Evolutionary conservation across 345 rosid genomes (phyloP).

Genomic region (Xanthoceras sorbifolium): DNA sequence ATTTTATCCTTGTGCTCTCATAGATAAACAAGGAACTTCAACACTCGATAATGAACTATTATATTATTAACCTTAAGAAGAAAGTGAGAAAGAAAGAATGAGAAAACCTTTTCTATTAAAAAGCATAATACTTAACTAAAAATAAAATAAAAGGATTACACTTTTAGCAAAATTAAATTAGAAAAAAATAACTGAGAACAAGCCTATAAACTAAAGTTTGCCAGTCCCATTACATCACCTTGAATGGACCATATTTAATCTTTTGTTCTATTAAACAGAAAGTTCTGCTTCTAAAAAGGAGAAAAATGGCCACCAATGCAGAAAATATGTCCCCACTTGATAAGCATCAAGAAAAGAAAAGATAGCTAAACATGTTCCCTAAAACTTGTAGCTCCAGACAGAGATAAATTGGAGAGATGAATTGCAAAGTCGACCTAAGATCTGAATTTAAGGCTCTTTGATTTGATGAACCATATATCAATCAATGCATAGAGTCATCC

Average conservation of each 20-base stretch:
- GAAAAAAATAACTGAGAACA: too few relatives aligned
- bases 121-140: too few relatives aligned
- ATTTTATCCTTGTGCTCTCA: not conserved
- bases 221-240: not conserved
- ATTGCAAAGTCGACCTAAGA: not conserved
- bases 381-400: not conserved
- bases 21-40: not conserved
- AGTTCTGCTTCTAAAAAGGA: not conserved
- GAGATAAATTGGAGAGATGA: not conserved
- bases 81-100: not conserved
- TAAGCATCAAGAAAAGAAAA: not conserved
- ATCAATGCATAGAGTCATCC: not conserved
- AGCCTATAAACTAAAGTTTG: not conserved
- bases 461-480: not conserved
- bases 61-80: not conserved
- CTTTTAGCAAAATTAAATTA: too few relatives aligned
- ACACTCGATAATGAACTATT: not conserved
- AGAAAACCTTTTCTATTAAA: too few relatives aligned
- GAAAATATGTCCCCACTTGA: not conserved
- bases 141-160: too few relatives aligned
- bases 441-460: not conserved
- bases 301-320: not conserved
- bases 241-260: not conserved
- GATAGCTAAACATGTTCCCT: not conserved
- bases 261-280: not conserved